These are phyloP conservation scores for Amaranthus tricolor DNA, from an alignment of 179 eudicot species.

Conservation along the genomic window DNA sequence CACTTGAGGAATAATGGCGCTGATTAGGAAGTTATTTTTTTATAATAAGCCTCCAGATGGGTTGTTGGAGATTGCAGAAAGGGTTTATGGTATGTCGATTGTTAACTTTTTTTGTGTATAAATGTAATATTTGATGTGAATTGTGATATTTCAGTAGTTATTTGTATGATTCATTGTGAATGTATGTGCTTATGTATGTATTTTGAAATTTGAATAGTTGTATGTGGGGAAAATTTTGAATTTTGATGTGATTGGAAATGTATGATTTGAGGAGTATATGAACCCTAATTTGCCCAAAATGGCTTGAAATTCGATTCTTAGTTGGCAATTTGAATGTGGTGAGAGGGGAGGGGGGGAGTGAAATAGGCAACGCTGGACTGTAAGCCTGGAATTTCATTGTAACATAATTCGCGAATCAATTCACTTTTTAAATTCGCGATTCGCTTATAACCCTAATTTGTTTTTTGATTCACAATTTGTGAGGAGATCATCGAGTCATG, in stretches of 20 bases:
- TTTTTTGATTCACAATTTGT: not conserved
- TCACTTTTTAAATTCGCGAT: no score
- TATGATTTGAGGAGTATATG: not conserved
- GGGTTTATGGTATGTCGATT: conserved; percentile 61
- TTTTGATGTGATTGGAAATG: not conserved
- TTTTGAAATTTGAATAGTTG: not conserved
- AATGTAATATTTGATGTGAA: conserved; percentile 16
- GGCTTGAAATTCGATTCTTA: not conserved
- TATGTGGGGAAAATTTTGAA: not conserved
- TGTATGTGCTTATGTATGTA: not conserved
- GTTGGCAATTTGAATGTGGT: not conserved
- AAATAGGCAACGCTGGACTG: no score
- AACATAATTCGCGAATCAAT: no score
- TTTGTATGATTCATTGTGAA: conserved; percentile 1
- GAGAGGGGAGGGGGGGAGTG: conserved; percentile 5
- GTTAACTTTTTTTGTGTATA: not conserved
- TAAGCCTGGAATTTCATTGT: no score
- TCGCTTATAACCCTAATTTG: not conserved
- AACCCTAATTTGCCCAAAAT: not conserved
- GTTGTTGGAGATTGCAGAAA: conserved; percentile 77
- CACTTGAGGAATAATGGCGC: conserved; percentile 44
- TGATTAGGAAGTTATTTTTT: conserved; percentile 57
- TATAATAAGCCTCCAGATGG: conserved; percentile 84
- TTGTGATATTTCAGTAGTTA: not conserved
- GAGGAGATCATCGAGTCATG: not conserved